Evolutionary conservation across 2,329 filamentous ascomycete genomes (phyloP).

Genomic region (Colletotrichum sp.): DNA sequence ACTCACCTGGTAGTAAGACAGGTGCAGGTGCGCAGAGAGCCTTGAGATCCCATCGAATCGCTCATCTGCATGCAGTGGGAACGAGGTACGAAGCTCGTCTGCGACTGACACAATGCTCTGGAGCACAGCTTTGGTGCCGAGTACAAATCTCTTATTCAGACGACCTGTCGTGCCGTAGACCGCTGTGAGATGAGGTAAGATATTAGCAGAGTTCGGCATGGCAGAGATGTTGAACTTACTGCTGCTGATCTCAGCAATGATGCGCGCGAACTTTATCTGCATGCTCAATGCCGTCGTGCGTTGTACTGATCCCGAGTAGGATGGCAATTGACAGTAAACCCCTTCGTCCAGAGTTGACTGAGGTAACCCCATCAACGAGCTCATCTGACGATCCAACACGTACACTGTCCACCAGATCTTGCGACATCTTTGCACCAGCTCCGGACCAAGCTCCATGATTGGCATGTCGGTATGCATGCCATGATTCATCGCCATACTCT

Average conservation of each 20-base stretch:
- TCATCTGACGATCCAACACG: slow-evolving; percentile 57
- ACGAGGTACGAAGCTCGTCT: slow-evolving; percentile 31
- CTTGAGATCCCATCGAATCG: slow-evolving; percentile 35
- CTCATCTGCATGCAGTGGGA: slow-evolving; percentile 32
- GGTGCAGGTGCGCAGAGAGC: slow-evolving; percentile 34
- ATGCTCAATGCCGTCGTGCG: slow-evolving; percentile 32
- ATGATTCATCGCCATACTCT: slow-evolving; percentile 52
- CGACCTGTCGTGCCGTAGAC: slow-evolving; percentile 33
- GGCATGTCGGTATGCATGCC: slow-evolving; percentile 60
- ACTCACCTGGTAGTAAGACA: slow-evolving; percentile 35
- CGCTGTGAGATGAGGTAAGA: slow-evolving; percentile 10
- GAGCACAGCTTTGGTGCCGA: slow-evolving; percentile 33
- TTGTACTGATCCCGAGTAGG: slow-evolving; percentile 29
- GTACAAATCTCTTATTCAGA: slow-evolving; percentile 32
- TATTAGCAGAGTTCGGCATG: neutral
- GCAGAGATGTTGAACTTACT: slow-evolving; percentile 19
- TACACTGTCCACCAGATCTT: slow-evolving; percentile 61
- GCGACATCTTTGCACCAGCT: slow-evolving; percentile 47
- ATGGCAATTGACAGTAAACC: slow-evolving; percentile 44
- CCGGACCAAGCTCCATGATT: slow-evolving; percentile 40
- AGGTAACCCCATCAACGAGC: slow-evolving; percentile 56
- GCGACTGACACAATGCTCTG: slow-evolving; percentile 31
- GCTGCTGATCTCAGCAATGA: slow-evolving; percentile 34
- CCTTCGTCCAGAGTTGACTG: slow-evolving; percentile 53
- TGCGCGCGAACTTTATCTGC: slow-evolving; percentile 34